A percentile compares a stretch with the other conserved stretches of the same genome.
Evolutionary conservation across 257 asterid species (phyloP).

Genomic region (Nicotiana attenuata): DNA sequence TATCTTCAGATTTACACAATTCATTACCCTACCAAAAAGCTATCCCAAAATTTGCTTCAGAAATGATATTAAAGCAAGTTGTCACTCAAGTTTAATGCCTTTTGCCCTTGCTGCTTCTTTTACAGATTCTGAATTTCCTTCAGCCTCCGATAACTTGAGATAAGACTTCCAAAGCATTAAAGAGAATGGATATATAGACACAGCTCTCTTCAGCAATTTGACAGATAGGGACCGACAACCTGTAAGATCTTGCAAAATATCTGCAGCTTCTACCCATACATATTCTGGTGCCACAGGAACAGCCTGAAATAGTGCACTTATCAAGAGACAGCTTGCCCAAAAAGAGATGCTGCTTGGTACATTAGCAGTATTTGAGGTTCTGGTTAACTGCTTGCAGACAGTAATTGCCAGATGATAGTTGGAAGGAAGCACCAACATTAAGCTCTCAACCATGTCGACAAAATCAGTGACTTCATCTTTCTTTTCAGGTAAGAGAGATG

Average conservation of each 20-base stretch:
- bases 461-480: conserved; percentile 17
- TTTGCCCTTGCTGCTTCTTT: conserved; percentile 30
- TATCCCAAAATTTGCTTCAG: neutral
- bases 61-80: neutral
- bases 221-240: conserved; percentile 13
- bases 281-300: conserved; percentile 45
- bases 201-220: conserved; percentile 33
- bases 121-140: conserved; percentile 13
- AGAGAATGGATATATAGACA: conserved; percentile 38
- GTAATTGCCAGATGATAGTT: conserved; percentile 35
- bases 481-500: conserved; percentile 25
- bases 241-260: conserved; percentile 22
- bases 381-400: conserved; percentile 26
- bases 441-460: conserved; percentile 35
- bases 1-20: neutral
- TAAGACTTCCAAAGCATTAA: conserved; percentile 35
- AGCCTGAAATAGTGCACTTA: conserved; percentile 36
- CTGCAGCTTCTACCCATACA: conserved; percentile 39
- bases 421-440: conserved; percentile 40
- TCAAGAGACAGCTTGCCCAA: conserved; percentile 42
- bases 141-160: conserved; percentile 15
- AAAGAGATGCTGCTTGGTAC: conserved; percentile 23
- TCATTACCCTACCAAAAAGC: conserved; percentile 9
- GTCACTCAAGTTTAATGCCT: conserved; percentile 31
- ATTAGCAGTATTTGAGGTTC: neutral